Evolutionary conservation across 108 stramenopile species (phyloP).

Genomic region (Mayamaea pseudoterrestris): DNA sequence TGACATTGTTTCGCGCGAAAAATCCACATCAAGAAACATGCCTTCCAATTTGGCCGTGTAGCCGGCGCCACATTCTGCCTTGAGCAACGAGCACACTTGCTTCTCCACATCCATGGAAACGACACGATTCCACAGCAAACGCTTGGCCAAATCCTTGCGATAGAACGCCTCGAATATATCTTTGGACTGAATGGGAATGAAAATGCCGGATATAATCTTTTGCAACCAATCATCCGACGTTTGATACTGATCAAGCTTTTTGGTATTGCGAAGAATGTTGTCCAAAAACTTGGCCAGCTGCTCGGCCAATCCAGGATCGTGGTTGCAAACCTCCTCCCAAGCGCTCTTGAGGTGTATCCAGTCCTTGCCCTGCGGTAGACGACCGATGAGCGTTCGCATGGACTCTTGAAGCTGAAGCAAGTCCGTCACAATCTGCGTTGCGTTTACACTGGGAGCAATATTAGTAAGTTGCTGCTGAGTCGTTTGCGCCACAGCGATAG

Average conservation of each 20-base stretch:
- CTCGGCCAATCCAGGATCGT: conserved; percentile 50
- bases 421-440: conserved; percentile 29
- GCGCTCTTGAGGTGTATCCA: conserved; percentile 62
- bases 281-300: conserved; percentile 84
- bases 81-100: conserved; percentile 85
- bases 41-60: conserved; percentile 99
- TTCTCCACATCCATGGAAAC: conserved; percentile 82
- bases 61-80: conserved; percentile 94
- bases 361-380: conserved; percentile 59
- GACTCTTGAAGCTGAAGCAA: conserved; percentile 54
- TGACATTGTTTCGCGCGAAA: conserved; percentile 80
- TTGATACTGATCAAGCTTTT: conserved; percentile 22
- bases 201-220: conserved; percentile 58
- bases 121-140: conserved; percentile 80
- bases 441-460: conserved; percentile 11
- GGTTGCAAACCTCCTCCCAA: conserved; percentile 79
- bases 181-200: conserved; percentile 84
- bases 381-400: conserved; percentile 28
- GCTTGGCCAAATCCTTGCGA: conserved; percentile 89
- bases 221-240: conserved; percentile 5
- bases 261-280: conserved; percentile 44
- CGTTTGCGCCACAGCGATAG: background rate
- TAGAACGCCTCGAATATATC: conserved; percentile 98
- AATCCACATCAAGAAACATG: conserved; percentile 98
- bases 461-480: conserved; percentile 18